These are phyloP conservation scores for Discostella stelligeroides DNA, from an alignment of 108 stramenopile species.

Conservation along the genomic window DNA sequence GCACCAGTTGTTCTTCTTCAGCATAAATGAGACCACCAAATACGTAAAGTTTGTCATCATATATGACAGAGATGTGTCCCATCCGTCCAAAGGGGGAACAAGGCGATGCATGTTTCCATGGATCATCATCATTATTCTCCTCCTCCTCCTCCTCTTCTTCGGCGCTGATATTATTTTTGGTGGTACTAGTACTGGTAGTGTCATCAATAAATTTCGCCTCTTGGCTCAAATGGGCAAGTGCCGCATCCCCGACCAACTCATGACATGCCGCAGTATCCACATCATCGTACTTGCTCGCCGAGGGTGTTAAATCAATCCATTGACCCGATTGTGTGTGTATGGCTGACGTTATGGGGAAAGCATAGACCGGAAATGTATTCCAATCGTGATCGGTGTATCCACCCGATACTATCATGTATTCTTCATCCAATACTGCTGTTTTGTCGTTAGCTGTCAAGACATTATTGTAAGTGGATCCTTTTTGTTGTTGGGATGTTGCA, in stretches of 20 bases:
- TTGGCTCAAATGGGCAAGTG: conserved; percentile 27
- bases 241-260: conserved; percentile 10
- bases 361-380: conserved; percentile 58
- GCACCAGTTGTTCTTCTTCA: conserved; percentile 31
- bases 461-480: background rate
- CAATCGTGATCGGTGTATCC: conserved; percentile 59
- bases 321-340: conserved; percentile 13
- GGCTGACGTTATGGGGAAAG: conserved; percentile 49
- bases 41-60: conserved; percentile 47
- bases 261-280: conserved; percentile 20
- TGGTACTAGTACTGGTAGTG: background rate
- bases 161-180: no score
- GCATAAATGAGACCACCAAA: conserved; percentile 54
- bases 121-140: conserved; percentile 23
- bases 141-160: no score
- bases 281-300: background rate
- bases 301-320: conserved; percentile 46
- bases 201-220: conserved; percentile 33
- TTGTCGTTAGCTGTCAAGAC: background rate
- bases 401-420: conserved; percentile 61
- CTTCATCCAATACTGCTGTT: no score
- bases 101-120: conserved; percentile 30
- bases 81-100: conserved; percentile 47
- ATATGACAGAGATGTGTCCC: conserved; percentile 47
- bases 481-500: background rate